A percentile compares a stretch with the other conserved stretches of the same genome.
These are phyloP conservation scores for Fonsecaea multimorphosa DNA, from an alignment of 2,329 filamentous ascomycete species.

Conservation along the genomic window DNA sequence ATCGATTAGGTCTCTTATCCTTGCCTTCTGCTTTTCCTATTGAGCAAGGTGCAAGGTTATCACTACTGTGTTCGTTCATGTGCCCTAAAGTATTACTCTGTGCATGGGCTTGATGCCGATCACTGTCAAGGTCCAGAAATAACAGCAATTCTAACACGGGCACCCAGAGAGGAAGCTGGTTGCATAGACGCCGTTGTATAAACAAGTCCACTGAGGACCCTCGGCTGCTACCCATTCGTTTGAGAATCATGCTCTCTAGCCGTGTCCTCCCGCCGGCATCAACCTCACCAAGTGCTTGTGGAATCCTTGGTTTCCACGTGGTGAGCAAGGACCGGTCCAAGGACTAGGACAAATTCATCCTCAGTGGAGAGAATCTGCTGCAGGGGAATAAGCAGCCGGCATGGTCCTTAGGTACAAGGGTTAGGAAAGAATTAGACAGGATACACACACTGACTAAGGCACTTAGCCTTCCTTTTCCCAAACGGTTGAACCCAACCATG, in stretches of 20 bases:
- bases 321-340: neutral
- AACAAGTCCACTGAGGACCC: too few species aligned
- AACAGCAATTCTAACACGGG: too few species aligned
- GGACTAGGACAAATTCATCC: neutral
- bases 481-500: neutral
- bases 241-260: too few species aligned
- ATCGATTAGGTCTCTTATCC: neutral
- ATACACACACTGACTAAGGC: neutral
- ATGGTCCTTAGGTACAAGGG: too few species aligned
- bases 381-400: neutral
- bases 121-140: neutral
- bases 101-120: neutral
- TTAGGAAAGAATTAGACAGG: too few species aligned
- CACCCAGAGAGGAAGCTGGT: too few species aligned
- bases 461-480: too few species aligned
- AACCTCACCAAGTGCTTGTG: neutral
- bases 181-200: too few species aligned
- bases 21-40: neutral
- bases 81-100: neutral
- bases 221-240: too few species aligned
- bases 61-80: neutral
- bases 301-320: neutral
- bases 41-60: neutral
- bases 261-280: neutral
- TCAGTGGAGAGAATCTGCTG: neutral